Evolutionary conservation across 495 filamentous ascomycete genomes (phyloP), one percentile per base, ranked within the genome.

Genomic region (Gamarada debralockiae): DNA sequence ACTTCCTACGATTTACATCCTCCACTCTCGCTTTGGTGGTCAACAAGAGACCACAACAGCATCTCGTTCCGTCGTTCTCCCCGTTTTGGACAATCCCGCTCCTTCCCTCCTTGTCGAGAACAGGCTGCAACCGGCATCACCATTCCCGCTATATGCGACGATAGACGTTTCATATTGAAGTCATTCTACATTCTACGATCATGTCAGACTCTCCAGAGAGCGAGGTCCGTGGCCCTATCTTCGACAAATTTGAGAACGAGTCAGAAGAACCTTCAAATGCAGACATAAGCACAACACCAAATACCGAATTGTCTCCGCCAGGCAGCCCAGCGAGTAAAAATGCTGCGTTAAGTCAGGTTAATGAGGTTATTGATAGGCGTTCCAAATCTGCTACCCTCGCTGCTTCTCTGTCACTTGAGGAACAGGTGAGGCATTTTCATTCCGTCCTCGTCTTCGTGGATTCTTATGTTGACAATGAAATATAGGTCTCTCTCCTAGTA

Each of bases 401-500:
- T 23, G 52, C 63, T 33, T 67, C 61, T 22, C 60, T 82, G 43
- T 76, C 74, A 14, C 56, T 72, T 44, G 73, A 81, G 55, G 77
- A 81, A 54, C 81, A 82, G 70, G 78, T 80, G 58, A 42, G n/a
- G 63, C 9, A 33, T 24, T 31, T 24, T 33, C 42, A 21, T n/a
- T 31, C 15, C 10, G 13, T 3, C 15, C 39, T 25, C 3, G 22
- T 37, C 25, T 33, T 24, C 50, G 34, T 41, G 31, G 36, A 40
- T 21, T 22, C 18, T 42, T 37, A 47, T 36, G 43, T 59, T 73
- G 57, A 72, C 58, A 54, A 10, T 10, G 27, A 14, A 14, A 9
- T 10, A 36, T 49, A 84, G 80, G 71, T 83, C 34, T 80, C 80
- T 8, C 69, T 84, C 22, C 64, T 84, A 6, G 74, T 79, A 27